Conservation (phyloP, 176 grass and related monocot species). For the Aegilops umbellulata region DNA sequence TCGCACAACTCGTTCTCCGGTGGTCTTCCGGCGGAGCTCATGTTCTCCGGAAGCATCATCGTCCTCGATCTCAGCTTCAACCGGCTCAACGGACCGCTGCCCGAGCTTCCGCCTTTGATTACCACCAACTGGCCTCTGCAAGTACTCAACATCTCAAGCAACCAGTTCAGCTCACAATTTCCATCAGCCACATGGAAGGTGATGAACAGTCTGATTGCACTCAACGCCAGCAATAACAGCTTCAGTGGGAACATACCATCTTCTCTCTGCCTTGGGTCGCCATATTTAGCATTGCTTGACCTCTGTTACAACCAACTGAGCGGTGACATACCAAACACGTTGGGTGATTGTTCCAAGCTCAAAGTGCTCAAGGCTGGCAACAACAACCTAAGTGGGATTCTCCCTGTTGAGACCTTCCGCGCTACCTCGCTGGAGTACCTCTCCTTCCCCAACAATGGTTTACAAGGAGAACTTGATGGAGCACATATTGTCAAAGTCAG, state of each 20-base stretch:
- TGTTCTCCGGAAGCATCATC: background rate
- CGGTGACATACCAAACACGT: background rate
- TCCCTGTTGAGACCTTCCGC: constrained; percentile 11
- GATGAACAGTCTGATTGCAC: too few relatives aligned
- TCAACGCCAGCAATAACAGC: too few relatives aligned
- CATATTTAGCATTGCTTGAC: background rate
- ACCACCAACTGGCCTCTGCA: background rate
- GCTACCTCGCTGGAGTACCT: background rate
- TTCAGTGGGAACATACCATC: too few relatives aligned
- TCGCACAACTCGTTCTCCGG: background rate
- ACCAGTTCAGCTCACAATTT: background rate
- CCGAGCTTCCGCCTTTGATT: background rate
- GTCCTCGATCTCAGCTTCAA: constrained; percentile 1
- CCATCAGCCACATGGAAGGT: too few relatives aligned
- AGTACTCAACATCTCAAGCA: constrained; percentile 11
- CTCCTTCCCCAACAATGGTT: background rate
- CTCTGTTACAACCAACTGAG: constrained; percentile 16
- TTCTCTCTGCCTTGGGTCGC: background rate
- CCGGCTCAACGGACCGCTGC: background rate
- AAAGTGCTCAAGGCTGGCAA: background rate
- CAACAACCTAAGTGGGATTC: background rate
- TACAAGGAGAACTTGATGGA: background rate
- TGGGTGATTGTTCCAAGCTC: background rate
- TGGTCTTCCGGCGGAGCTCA: background rate
- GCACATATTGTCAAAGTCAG: background rate